Evolutionary conservation across 495 filamentous ascomycete species (phyloP).

Genomic region (Annulohypoxylon moriforme): DNA sequence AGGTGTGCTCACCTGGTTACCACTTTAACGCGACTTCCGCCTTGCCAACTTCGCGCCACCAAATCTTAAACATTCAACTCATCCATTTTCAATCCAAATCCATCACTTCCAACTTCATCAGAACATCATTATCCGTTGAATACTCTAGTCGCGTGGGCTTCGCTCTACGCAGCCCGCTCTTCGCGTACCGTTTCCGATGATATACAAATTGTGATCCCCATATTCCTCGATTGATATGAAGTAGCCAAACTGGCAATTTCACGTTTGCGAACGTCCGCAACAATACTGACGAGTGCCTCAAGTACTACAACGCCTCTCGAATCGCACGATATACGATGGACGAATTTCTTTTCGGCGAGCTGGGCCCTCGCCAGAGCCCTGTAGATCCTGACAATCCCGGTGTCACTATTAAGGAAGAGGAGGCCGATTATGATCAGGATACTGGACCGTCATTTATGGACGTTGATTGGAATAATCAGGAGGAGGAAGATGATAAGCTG

Average conservation of each 20-base stretch:
- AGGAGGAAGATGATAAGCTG: constrained; percentile 42
- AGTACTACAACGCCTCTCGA: not conserved
- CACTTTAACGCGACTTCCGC: constrained; percentile 34
- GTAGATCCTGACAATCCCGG: constrained; percentile 13
- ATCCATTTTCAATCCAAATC: not conserved
- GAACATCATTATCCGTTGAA: not conserved
- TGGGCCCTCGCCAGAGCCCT: constrained; percentile 14
- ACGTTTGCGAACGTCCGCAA: constrained; percentile 24
- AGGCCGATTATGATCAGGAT: constrained; percentile 38
- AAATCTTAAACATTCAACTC: constrained; percentile 13
- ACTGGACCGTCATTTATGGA: constrained; percentile 32
- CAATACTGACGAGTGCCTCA: not conserved
- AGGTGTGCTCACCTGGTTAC: constrained; percentile 11
- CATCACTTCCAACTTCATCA: not conserved
- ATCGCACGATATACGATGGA: constrained; percentile 12
- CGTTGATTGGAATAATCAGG: constrained; percentile 48
- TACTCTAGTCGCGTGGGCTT: not conserved
- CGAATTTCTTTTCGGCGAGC: not conserved
- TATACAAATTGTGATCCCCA: constrained; percentile 1
- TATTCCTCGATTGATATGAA: constrained; percentile 27
- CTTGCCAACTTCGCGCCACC: constrained; percentile 14
- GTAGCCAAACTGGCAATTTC: constrained; percentile 6
- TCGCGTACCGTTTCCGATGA: constrained; percentile 12
- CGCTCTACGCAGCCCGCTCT: not conserved
- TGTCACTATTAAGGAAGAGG: constrained; percentile 46